A percentile compares a stretch with the other conserved stretches of the same genome.
Evolutionary conservation across 768 basidiomycete genomes (phyloP).

Genomic region (Clavaria fumosa): DNA sequence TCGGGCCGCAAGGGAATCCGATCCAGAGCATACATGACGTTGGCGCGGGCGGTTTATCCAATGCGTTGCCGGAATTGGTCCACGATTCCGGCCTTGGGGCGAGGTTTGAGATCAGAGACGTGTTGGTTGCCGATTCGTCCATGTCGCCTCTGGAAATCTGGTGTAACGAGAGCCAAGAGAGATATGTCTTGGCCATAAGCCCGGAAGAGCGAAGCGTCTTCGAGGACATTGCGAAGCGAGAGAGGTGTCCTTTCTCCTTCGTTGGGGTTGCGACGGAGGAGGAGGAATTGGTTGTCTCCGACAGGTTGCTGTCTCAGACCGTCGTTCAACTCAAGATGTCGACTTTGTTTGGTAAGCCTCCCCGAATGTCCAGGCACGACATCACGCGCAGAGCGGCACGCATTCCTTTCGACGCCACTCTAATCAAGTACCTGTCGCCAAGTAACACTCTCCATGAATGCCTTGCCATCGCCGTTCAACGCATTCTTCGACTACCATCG

Average conservation of each 20-base stretch:
- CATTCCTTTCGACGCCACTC: conserved; percentile 52
- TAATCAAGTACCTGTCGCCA: conserved; percentile 49
- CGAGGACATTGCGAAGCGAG: conserved; percentile 64
- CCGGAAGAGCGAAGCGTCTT: conserved; percentile 48
- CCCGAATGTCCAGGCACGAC: conserved; percentile 74
- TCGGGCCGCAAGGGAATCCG: conserved; percentile 44
- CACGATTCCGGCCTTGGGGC: conserved; percentile 93
- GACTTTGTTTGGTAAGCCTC: conserved; percentile 91
- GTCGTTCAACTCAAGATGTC: conserved; percentile 89
- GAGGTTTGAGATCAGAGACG: conserved; percentile 83
- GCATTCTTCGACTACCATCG: conserved; percentile 80
- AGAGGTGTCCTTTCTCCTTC: conserved; percentile 85
- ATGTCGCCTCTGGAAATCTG: conserved; percentile 99
- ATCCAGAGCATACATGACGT: conserved; percentile 98
- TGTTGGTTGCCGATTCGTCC: conserved; percentile 78
- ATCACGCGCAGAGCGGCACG: conserved; percentile 26
- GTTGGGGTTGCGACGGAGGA: conserved; percentile 78
- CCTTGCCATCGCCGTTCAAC: conserved; percentile 49
- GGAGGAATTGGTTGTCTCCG: conserved; percentile 78
- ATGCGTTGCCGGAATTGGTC: conserved; percentile 92
- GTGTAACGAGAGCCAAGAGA: conserved; percentile 98
- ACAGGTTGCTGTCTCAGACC: conserved; percentile 60
- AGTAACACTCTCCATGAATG: conserved; percentile 26
- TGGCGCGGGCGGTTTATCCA: conserved; percentile 92
- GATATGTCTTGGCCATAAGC: conserved; percentile 86